These are phyloP conservation scores for Rhizoclosmatium globosum DNA, from an alignment of 192 early-diverging fungal species.

Conservation along the genomic window DNA sequence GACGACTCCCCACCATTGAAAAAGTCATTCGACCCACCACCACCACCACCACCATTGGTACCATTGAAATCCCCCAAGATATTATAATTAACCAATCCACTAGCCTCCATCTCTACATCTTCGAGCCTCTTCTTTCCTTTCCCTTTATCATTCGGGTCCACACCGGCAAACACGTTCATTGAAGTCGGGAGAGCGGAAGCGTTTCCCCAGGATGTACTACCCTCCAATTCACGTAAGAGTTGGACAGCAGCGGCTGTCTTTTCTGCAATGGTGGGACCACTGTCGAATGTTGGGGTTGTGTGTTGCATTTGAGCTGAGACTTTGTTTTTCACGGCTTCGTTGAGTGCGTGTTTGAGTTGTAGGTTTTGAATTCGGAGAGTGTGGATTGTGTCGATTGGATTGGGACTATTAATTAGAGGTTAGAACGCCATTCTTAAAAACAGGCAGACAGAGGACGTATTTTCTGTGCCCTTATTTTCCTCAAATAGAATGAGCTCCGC, in stretches of 20 bases:
- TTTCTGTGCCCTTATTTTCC: no score
- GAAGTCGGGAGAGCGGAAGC: background rate
- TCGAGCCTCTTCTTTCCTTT: conserved; percentile 4
- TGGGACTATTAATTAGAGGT: background rate
- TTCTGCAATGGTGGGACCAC: background rate
- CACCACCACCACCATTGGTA: background rate
- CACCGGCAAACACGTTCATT: background rate
- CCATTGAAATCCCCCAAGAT: background rate
- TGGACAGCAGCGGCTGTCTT: conserved; percentile 12
- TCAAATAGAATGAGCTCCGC: no score
- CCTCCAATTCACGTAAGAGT: background rate
- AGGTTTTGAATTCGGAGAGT: conserved; percentile 19
- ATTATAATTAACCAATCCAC: background rate
- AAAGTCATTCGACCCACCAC: background rate
- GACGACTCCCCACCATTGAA: background rate
- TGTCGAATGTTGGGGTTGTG: background rate
- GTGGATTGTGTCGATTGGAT: conserved; percentile 27
- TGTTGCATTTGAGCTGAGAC: background rate
- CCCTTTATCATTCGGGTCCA: background rate
- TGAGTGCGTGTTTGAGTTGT: conserved; percentile 18
- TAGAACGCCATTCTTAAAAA: no score
- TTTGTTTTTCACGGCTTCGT: background rate
- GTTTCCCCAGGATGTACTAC: conserved; percentile 5
- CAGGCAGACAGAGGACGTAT: no score
- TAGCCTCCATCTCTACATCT: background rate